These are phyloP conservation scores for Rhexocercosporidium sp. DNA, from an alignment of 2,329 filamentous ascomycete genomes.

Conservation along the genomic window DNA sequence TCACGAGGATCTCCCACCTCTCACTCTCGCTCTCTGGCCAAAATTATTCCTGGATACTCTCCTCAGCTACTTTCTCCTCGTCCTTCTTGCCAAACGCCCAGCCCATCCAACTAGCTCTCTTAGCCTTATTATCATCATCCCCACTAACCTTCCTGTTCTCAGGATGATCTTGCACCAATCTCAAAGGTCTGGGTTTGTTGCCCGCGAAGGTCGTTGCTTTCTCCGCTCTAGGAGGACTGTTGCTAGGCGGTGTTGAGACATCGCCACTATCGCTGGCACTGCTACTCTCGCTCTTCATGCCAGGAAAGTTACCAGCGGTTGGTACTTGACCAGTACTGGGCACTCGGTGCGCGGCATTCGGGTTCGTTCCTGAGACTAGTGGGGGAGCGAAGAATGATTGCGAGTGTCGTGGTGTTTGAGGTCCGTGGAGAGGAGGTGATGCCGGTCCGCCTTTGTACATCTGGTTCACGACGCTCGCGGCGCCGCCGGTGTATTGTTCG, in stretches of 20 bases:
- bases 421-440: conserved; percentile 60
- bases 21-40: background rate
- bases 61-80: conserved; percentile 26
- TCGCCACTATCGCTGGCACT: conserved; percentile 66
- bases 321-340: conserved; percentile 54
- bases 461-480: conserved; percentile 79
- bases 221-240: conserved; percentile 57
- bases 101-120: conserved; percentile 69
- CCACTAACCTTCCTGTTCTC: conserved; percentile 44
- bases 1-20: background rate
- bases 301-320: conserved; percentile 70
- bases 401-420: conserved; percentile 61
- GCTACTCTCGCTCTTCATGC: conserved; percentile 57
- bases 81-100: conserved; percentile 52
- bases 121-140: conserved; percentile 55
- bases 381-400: conserved; percentile 66
- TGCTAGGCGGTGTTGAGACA: conserved; percentile 56
- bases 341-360: conserved; percentile 56
- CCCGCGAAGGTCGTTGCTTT: conserved; percentile 65
- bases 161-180: conserved; percentile 81
- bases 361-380: conserved; percentile 55
- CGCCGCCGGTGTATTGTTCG: conserved; percentile 62
- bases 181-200: conserved; percentile 81
- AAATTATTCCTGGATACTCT: conserved; percentile 32
- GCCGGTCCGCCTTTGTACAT: conserved; percentile 80